Percentiles rank a stretch among this genome's conserved stretches.
Conservation (phyloP, 441 rosid genomes). For the Cnidoscolus chayamansa region DNA sequence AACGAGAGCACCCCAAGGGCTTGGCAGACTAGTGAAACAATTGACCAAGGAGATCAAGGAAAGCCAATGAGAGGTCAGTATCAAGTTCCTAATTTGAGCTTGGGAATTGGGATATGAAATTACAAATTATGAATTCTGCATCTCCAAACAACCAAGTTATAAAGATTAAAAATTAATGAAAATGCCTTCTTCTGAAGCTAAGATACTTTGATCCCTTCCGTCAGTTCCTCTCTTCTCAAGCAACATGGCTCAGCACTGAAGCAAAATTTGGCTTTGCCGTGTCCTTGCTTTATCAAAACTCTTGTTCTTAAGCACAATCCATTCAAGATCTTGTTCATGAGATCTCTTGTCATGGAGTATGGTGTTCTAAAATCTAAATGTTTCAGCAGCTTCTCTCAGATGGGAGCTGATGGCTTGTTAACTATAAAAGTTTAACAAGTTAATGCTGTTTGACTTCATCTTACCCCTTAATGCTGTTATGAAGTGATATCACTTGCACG, state of each 20-base stretch:
- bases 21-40: constrained; percentile 39
- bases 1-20: constrained; percentile 53
- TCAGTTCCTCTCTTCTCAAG: neutral
- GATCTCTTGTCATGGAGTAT: neutral
- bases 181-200: neutral
- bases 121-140: constrained; percentile 3
- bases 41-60: constrained; percentile 39
- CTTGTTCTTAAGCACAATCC: neutral
- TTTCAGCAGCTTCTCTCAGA: neutral
- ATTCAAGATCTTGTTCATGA: neutral
- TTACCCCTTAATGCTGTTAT: neutral
- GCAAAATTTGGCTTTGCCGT: neutral
- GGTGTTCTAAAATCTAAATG: neutral
- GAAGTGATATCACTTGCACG: neutral
- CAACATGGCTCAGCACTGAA: neutral
- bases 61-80: constrained; percentile 55
- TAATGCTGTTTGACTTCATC: neutral
- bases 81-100: constrained; percentile 18
- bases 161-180: neutral
- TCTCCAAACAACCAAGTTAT: neutral
- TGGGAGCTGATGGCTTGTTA: neutral
- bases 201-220: neutral
- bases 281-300: neutral
- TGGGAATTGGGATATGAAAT: neutral
- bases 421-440: neutral